Conservation (phyloP, 164 flowering plant species). For the Vitis cinerea region DNA sequence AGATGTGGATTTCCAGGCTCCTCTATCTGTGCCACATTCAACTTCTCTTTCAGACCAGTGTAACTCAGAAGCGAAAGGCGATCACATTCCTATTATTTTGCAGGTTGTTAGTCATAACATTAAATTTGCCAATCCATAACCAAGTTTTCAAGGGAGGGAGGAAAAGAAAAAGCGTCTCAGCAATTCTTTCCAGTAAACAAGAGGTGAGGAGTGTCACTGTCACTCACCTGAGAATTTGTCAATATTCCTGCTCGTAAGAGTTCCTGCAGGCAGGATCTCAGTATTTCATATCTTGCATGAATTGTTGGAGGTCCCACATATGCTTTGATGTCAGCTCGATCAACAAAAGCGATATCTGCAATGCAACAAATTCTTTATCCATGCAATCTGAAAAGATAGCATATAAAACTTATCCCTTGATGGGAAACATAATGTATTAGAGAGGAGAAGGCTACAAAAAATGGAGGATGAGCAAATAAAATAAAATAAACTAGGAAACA, state of each 20-base stretch:
- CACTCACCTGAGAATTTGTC: conserved; percentile 42
- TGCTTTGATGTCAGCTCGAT: conserved; percentile 98
- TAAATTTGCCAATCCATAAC: background rate
- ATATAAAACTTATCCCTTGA: background rate
- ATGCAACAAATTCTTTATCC: conserved; percentile 13
- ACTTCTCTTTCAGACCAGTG: conserved; percentile 48
- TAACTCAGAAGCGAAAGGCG: conserved; percentile 49
- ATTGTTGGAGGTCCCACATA: conserved; percentile 97
- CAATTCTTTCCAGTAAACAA: too few species aligned
- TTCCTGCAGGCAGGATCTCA: conserved; percentile 87
- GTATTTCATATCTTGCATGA: conserved; percentile 96
- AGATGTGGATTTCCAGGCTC: conserved; percentile 29
- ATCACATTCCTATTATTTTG: conserved; percentile 31
- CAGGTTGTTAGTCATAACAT: conserved; percentile 1
- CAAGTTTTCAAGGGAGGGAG: background rate
- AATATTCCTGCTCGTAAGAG: conserved; percentile 70
- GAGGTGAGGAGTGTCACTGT: background rate
- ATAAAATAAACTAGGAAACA: background rate
- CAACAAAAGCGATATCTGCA: conserved; percentile 98
- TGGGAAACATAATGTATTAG: background rate
- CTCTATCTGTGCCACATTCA: conserved; percentile 28
- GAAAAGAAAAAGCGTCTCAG: too few species aligned
- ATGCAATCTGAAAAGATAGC: too few species aligned
- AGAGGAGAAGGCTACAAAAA: background rate
- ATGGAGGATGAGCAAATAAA: background rate